Evolutionary conservation across 2,329 filamentous ascomycete genomes (phyloP).

Genomic region (Tympanopsis confertula): DNA sequence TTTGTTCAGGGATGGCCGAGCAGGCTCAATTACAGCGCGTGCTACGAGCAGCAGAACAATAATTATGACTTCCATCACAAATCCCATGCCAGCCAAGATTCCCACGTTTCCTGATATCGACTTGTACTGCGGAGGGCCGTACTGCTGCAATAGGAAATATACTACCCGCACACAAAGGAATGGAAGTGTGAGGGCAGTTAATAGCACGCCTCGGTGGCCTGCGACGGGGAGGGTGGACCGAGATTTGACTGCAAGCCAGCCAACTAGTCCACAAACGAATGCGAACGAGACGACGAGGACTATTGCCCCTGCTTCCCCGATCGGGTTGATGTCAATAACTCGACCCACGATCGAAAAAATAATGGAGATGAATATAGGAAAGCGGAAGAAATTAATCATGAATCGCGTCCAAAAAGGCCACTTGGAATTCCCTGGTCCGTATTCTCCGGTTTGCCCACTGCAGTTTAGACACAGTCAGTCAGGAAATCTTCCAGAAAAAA

Average conservation of each 20-base stretch:
- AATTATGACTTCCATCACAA: background rate
- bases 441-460: background rate
- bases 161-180: background rate
- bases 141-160: background rate
- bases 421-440: background rate
- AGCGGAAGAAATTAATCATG: background rate
- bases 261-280: background rate
- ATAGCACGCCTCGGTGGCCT: background rate
- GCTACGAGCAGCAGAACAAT: background rate
- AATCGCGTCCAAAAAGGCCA: background rate
- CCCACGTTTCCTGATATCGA: background rate
- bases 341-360: background rate
- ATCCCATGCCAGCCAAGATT: background rate
- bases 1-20: too few species aligned
- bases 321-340: background rate
- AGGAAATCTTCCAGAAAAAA: background rate
- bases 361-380: background rate
- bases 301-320: background rate
- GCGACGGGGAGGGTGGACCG: background rate
- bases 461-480: background rate
- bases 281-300: background rate
- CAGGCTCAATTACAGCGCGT: background rate
- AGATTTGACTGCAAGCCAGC: background rate
- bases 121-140: background rate
- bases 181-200: background rate